These are phyloP conservation scores for Phytophthora fragariaefolia DNA, from an alignment of 352 stramenopile species.

Conservation along the genomic window DNA sequence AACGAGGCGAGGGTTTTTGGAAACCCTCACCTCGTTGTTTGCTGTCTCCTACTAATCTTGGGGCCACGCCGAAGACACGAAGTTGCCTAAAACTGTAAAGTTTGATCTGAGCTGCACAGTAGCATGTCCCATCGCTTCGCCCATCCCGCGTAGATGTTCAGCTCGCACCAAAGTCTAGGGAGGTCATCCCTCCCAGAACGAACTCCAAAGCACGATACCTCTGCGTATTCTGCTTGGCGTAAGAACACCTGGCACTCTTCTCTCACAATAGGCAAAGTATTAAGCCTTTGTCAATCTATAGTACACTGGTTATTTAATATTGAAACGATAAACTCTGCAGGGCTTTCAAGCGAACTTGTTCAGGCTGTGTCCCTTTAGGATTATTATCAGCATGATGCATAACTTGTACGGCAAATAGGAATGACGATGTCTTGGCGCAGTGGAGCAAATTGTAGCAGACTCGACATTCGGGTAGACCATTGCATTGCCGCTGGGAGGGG, in stretches of 20 bases:
- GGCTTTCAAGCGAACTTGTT: too few relatives aligned
- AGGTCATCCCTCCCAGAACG: constrained; percentile 8
- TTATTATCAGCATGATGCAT: neutral
- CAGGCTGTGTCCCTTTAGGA: constrained; percentile 3
- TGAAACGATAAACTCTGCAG: too few relatives aligned
- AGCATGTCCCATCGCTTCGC: constrained; percentile 5
- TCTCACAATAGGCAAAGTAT: neutral
- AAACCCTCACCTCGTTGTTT: too few relatives aligned
- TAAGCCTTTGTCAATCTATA: neutral
- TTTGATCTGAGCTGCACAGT: too few relatives aligned
- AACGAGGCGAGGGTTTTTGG: too few relatives aligned
- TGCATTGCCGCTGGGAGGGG: constrained; percentile 3
- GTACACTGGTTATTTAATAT: too few relatives aligned
- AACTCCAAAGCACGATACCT: neutral
- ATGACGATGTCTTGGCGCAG: neutral
- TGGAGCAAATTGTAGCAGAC: neutral
- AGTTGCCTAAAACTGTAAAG: too few relatives aligned
- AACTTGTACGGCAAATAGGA: too few relatives aligned
- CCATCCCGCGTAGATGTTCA: constrained; percentile 11
- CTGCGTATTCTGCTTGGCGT: neutral
- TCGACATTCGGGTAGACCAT: neutral
- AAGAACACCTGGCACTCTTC: too few relatives aligned
- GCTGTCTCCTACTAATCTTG: too few relatives aligned
- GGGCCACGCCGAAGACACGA: too few relatives aligned
- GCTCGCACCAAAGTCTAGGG: neutral